Evolutionary conservation across 2,329 filamentous ascomycete genomes (phyloP).

Genomic region (Trichoderma aggressivum): DNA sequence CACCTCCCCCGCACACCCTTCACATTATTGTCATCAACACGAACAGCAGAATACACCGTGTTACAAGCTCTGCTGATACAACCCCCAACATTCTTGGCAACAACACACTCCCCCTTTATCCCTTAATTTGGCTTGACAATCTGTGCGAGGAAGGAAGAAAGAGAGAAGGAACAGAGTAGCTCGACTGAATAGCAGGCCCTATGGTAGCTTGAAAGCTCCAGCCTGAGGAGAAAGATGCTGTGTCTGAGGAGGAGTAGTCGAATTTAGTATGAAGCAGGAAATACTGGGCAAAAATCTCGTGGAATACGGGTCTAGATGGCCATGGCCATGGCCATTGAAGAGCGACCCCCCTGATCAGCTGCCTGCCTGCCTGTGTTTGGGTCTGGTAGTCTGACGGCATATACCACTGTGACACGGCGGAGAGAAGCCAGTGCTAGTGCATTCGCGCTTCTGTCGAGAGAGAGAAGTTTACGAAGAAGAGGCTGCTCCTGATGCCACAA

Average conservation of each 20-base stretch:
- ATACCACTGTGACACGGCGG: neutral
- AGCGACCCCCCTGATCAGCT: constrained; percentile 8
- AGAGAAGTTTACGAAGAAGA: constrained; percentile 9
- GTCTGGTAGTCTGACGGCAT: constrained; percentile 5
- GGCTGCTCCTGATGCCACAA: constrained; percentile 23
- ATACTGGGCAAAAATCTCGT: constrained; percentile 21
- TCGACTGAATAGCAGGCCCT: constrained; percentile 39
- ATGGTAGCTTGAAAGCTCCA: constrained; percentile 66
- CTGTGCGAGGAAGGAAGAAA: constrained; percentile 28
- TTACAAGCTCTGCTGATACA: constrained; percentile 6
- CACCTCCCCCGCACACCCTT: neutral
- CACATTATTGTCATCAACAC: constrained; percentile 15
- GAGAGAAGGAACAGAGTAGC: constrained; percentile 11
- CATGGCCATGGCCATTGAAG: constrained; percentile 18
- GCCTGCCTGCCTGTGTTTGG: neutral
- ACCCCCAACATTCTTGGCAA: constrained; percentile 30
- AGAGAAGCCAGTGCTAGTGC: constrained; percentile 27
- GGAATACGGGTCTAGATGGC: constrained; percentile 19
- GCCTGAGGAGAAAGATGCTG: constrained; percentile 40
- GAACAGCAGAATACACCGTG: constrained; percentile 2
- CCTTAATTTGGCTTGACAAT: constrained; percentile 37
- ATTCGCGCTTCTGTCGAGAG: constrained; percentile 19
- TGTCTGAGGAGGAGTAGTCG: constrained; percentile 21
- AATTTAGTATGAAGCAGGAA: constrained; percentile 20
- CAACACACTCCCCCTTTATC: constrained; percentile 30